These are phyloP conservation scores for Tubosaeta sp. DNA, from an alignment of 768 basidiomycete genomes.

Conservation along the genomic window DNA sequence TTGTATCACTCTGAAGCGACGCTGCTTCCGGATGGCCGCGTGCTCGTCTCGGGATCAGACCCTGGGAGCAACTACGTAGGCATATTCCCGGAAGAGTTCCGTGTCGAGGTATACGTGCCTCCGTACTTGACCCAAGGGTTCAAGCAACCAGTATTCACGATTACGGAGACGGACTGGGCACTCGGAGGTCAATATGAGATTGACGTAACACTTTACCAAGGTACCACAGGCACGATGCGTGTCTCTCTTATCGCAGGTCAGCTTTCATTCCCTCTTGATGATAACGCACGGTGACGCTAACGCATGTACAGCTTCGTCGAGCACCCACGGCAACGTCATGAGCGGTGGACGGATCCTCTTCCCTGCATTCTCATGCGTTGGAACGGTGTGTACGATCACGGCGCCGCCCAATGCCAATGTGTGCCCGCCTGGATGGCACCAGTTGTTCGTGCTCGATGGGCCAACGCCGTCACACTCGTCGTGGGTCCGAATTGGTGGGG, in stretches of 20 bases:
- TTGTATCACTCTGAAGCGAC: conserved; percentile 77
- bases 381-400: conserved; percentile 70
- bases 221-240: conserved; percentile 44
- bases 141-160: conserved; percentile 57
- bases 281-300: conserved; percentile 2
- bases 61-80: too few species aligned
- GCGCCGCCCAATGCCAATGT: conserved; percentile 44
- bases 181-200: conserved; percentile 53
- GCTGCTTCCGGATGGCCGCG: conserved; percentile 69
- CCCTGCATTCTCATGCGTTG: conserved; percentile 65
- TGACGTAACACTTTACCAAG: conserved; percentile 37
- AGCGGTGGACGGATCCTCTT: conserved; percentile 63
- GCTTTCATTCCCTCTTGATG: conserved; percentile 9
- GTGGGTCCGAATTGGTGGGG: conserved; percentile 78
- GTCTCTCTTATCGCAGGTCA: conserved; percentile 66
- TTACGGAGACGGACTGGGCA: conserved; percentile 58
- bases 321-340: conserved; percentile 77
- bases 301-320: conserved; percentile 51
- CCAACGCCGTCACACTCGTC: conserved; percentile 71
- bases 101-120: conserved; percentile 79
- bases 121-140: conserved; percentile 71
- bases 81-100: conserved; percentile 66
- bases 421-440: conserved; percentile 76
- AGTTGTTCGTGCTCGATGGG: conserved; percentile 72
- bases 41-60: conserved; percentile 74